Evolutionary conservation across 2,329 filamentous ascomycete genomes (phyloP).

Genomic region (Thielaviopsis ethacetica): DNA sequence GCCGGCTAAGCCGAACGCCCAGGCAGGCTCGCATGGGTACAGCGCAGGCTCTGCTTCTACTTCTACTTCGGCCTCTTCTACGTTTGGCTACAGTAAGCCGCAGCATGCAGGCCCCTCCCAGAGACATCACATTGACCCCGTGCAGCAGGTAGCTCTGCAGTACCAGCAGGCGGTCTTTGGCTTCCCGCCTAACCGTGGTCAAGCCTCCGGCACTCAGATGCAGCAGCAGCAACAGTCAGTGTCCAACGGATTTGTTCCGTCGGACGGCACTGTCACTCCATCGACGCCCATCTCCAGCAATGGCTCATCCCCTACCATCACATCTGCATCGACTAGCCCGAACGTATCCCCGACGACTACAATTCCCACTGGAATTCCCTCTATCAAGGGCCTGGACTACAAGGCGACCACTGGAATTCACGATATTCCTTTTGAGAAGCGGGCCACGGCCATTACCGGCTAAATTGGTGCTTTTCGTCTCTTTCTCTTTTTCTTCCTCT

Average conservation of each 20-base stretch:
- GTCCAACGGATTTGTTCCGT: not conserved
- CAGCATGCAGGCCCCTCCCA: constrained; percentile 23
- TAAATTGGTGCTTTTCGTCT: not conserved
- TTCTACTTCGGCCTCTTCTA: constrained; percentile 14
- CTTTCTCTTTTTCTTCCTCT: not conserved
- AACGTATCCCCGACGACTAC: constrained; percentile 22
- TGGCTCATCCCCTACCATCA: constrained; percentile 21
- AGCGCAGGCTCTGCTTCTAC: not conserved
- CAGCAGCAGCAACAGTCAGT: not conserved
- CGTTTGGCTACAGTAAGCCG: constrained; percentile 24
- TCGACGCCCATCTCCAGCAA: constrained; percentile 15
- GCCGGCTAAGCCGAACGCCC: not conserved
- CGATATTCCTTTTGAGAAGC: constrained; percentile 7
- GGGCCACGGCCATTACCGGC: constrained; percentile 6
- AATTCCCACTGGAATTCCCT: constrained; percentile 3
- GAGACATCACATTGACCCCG: constrained; percentile 27
- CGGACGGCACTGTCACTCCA: constrained; percentile 17
- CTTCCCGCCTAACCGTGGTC: constrained; percentile 13
- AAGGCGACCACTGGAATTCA: constrained; percentile 4
- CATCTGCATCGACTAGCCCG: constrained; percentile 29
- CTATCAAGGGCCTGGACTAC: constrained; percentile 4
- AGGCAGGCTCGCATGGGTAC: not conserved
- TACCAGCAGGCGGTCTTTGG: constrained; percentile 12
- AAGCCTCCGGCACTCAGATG: not conserved
- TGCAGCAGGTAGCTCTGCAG: constrained; percentile 17